Conservation (phyloP, 1,284 basidiomycete species). For the Moesziomyces aphidis region DNA sequence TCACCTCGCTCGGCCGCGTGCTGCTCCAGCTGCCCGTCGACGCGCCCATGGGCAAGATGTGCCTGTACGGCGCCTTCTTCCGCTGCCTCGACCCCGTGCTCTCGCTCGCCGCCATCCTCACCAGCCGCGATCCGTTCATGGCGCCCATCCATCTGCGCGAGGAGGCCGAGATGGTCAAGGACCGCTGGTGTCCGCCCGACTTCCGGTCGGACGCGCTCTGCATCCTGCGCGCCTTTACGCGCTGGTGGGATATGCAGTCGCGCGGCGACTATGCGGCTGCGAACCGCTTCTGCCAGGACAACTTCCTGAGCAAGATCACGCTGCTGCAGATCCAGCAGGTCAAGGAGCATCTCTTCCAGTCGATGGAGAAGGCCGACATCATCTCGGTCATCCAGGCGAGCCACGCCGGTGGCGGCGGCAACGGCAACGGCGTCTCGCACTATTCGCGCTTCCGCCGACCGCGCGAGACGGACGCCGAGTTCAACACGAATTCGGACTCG, state of each 20-base stretch:
- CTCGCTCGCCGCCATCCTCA: constrained; percentile 88
- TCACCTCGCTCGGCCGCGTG: constrained; percentile 89
- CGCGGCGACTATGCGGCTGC: constrained; percentile 70
- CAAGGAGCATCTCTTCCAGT: constrained; percentile 82
- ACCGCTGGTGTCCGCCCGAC: constrained; percentile 80
- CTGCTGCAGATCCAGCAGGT: constrained; percentile 86
- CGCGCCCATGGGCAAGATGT: constrained; percentile 87
- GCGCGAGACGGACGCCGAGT: constrained; percentile 70
- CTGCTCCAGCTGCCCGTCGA: constrained; percentile 91
- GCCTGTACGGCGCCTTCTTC: constrained; percentile 92
- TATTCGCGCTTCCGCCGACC: constrained; percentile 41
- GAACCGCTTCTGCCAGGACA: constrained; percentile 83
- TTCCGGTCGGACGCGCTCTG: constrained; percentile 90
- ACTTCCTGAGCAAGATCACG: constrained; percentile 88
- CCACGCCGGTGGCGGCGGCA: constrained; percentile 15
- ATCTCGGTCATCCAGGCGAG: constrained; percentile 55
- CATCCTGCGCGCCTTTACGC: constrained; percentile 82
- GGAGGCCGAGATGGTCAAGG: constrained; percentile 77
- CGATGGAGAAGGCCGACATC: constrained; percentile 76
- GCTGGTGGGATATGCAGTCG: constrained; percentile 73
- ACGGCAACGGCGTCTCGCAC: not conserved
- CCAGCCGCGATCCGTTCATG: constrained; percentile 90
- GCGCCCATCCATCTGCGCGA: constrained; percentile 74
- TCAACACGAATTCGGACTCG: constrained; percentile 76
- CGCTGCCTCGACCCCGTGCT: constrained; percentile 89